phyloP scores from a whole-genome alignment of 2,329 filamentous ascomycete genomes.

The Blastomyces parvus region DNA sequence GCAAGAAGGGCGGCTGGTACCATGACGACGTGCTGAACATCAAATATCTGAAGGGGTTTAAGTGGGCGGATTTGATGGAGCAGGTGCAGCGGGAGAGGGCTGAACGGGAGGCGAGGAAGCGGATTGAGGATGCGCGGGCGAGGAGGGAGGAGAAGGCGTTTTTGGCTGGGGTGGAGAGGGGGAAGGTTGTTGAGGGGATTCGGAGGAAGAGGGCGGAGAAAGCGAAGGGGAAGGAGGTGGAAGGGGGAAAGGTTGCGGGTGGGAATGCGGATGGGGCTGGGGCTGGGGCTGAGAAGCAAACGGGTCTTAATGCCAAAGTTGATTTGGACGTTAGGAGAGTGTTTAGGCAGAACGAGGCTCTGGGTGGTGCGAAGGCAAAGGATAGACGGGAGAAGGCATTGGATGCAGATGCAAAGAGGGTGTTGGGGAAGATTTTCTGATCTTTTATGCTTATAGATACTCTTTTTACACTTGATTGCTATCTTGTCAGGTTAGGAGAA shows the following conservation, averaged over 20 bases:
- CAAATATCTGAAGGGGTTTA: conserved; percentile 36
- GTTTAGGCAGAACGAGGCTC: conserved; percentile 38
- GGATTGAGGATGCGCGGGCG: conserved; percentile 35
- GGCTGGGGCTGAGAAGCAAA: conserved; percentile 10
- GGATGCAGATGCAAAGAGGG: conserved; percentile 33
- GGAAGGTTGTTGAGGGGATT: conserved; percentile 36
- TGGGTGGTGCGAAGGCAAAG: conserved; percentile 12
- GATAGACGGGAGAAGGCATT: conserved; percentile 20
- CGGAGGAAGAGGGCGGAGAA: conserved; percentile 37
- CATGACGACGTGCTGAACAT: conserved; percentile 41
- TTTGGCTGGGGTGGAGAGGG: conserved; percentile 34
- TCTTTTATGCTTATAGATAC: not conserved
- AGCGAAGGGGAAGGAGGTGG: conserved; percentile 26
- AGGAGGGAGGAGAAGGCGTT: conserved; percentile 38
- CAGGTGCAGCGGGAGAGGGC: conserved; percentile 35
- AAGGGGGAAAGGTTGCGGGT: conserved; percentile 17
- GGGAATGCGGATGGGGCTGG: conserved; percentile 1
- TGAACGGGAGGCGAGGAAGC: conserved; percentile 33
- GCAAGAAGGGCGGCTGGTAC: conserved; percentile 38
- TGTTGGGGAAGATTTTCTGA: conserved; percentile 40
- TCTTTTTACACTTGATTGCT: not conserved
- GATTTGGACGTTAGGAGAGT: conserved; percentile 20
- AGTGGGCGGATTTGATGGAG: conserved; percentile 39
- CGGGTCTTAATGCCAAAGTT: conserved; percentile 18
- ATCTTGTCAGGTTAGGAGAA: not conserved